Base-by-base conservation (phyloP, 768 basidiomycete species). In the Podaxis sp. region DNA sequence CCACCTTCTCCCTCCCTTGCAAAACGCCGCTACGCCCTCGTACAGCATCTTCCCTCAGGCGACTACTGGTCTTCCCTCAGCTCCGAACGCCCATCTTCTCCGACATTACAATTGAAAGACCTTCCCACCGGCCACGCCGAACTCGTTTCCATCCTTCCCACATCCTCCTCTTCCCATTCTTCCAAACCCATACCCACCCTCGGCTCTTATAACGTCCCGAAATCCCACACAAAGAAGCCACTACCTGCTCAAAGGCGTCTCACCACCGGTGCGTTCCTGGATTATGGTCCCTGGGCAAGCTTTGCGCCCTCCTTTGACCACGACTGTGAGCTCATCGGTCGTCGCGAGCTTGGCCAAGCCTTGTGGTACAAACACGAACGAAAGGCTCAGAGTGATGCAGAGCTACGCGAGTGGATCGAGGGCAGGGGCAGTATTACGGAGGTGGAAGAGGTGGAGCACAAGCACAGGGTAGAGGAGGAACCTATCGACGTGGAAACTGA, bases 261-360 rank as follows among this genome's bases (percentile, higher is more conserved):
- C 38, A 81, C 83, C 47, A 79, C 84, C 27, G 90, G 89, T 56
- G 71, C 78, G 0, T 93, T 93, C 68, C 76, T 94, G 5, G 89
- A 94, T 71, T 93, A 93, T 67, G 92, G 91, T 0, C 78, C 80
- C 11, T 88, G 79, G 66, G 73, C 90, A 5, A 87, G 82, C 67
- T 93, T 93, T 72, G 91, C 91, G 0, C 91, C 91, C 1, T 75
- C 79, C 9, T 93, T 90, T 69, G 89, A 91, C 61, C 88, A 90
- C 64, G 87, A 90, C 61, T 86, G 86, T n/a, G 80, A 83, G 52
- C 83, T 90, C 66, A 73, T 92, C 5, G 90, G 90, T 3, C 78
- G 83, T 57, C 71, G 75, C 1, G 76, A 81, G 54, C 76, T 93
- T 59, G 86, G 83, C 13, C 82, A 89, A 68, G 72, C 85, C 10